A percentile compares a stretch with the other conserved stretches of the same genome.
phyloP scores from a whole-genome alignment of 164 flowering plant species.

The Malania oleifera region DNA sequence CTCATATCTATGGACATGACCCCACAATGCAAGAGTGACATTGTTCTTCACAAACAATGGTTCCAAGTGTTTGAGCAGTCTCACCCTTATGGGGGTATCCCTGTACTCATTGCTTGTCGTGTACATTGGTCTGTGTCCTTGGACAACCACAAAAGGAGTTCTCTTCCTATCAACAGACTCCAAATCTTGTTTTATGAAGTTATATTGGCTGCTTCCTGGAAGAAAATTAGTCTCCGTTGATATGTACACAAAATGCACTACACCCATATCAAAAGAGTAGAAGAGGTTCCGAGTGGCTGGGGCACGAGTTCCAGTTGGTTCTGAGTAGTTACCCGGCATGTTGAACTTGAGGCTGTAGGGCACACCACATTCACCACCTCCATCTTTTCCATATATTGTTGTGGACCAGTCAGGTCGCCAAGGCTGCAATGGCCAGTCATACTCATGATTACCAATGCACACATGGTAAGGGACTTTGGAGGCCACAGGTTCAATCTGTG shows the following conservation, averaged over 20 bases:
- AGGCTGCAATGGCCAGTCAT: conserved; percentile 91
- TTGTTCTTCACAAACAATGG: conserved; percentile 77
- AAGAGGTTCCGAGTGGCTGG: conserved; percentile 79
- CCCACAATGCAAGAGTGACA: conserved; percentile 90
- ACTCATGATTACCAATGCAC: conserved; percentile 97
- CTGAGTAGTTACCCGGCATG: conserved; percentile 93
- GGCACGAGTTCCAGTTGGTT: conserved; percentile 64
- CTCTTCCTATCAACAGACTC: conserved; percentile 61
- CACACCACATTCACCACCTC: conserved; percentile 98
- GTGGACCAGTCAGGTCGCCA: conserved; percentile 88
- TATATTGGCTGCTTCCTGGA: conserved; percentile 70
- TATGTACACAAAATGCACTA: conserved; percentile 80
- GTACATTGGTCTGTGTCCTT: conserved; percentile 99
- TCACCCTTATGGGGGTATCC: conserved; percentile 57
- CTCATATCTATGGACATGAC: conserved; percentile 94
- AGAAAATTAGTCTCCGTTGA: conserved; percentile 98
- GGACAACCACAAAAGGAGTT: conserved; percentile 86
- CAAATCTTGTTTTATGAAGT: conserved; percentile 67
- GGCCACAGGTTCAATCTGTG: conserved; percentile 83
- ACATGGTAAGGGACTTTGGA: conserved; percentile 84
- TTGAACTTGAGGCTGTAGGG: conserved; percentile 85
- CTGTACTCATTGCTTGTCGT: conserved; percentile 66
- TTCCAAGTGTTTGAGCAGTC: conserved; percentile 65
- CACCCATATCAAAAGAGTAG: conserved; percentile 72
- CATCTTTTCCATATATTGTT: conserved; percentile 52